phyloP scores from a whole-genome alignment of 2,329 filamentous ascomycete genomes.

The Nothophoma quercina region DNA sequence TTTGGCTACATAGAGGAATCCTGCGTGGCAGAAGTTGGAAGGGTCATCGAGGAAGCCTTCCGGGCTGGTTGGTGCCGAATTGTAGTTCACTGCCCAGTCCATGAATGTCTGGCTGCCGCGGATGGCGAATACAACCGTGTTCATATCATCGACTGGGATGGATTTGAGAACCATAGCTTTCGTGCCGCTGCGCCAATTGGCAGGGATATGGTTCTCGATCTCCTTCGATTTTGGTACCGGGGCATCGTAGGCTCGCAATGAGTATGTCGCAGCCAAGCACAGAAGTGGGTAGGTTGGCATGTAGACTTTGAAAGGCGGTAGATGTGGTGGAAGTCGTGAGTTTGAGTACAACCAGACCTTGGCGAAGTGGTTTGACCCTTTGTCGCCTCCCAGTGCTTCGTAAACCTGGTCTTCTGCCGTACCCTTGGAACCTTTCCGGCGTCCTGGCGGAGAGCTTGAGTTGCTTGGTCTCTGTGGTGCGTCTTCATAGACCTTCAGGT shows the following conservation, averaged over 20 bases:
- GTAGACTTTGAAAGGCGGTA: constrained; percentile 75
- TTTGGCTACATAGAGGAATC: constrained; percentile 77
- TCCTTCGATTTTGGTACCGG: constrained; percentile 64
- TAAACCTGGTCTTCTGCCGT: constrained; percentile 24
- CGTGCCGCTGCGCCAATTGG: constrained; percentile 76
- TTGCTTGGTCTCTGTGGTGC: constrained; percentile 20
- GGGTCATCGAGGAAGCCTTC: constrained; percentile 77
- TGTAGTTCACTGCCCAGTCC: constrained; percentile 87
- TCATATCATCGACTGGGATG: constrained; percentile 77
- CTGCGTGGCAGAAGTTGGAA: constrained; percentile 79
- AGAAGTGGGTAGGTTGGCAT: constrained; percentile 79
- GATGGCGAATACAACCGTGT: constrained; percentile 83
- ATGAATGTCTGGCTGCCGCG: constrained; percentile 80
- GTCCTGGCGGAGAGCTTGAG: constrained; percentile 26
- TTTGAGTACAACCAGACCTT: constrained; percentile 84
- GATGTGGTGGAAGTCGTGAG: constrained; percentile 71
- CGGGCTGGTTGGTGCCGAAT: constrained; percentile 71
- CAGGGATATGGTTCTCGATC: constrained; percentile 72
- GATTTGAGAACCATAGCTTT: constrained; percentile 89
- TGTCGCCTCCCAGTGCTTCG: constrained; percentile 24
- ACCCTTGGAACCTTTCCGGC: constrained; percentile 22
- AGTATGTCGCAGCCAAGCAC: constrained; percentile 80
- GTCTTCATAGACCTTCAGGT: constrained; percentile 51
- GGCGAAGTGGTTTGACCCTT: constrained; percentile 60
- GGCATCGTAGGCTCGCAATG: constrained; percentile 73